A percentile compares a stretch with the other conserved stretches of the same genome.
Conservation (phyloP, 2,329 filamentous ascomycete genomes). For the Pseudonectria foliicola region DNA sequence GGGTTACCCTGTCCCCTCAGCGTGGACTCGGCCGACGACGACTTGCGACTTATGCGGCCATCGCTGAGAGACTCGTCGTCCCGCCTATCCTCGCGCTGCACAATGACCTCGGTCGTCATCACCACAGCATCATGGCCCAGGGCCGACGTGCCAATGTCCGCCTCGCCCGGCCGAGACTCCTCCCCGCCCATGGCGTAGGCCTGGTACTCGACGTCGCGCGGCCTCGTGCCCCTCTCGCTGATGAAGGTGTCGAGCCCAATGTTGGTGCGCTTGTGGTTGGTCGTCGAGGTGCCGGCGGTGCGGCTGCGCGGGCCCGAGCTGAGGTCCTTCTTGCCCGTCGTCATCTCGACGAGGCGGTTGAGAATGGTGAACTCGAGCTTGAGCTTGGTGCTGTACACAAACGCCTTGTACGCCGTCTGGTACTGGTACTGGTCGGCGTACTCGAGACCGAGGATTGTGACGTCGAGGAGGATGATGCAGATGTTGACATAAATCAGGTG, state of each 20-base stretch:
- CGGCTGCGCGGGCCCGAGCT: constrained; percentile 19
- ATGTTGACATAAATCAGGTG: constrained; percentile 40
- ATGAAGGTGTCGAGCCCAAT: constrained; percentile 17
- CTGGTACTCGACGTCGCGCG: constrained; percentile 12
- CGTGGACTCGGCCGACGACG: constrained; percentile 12
- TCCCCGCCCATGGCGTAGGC: constrained; percentile 20
- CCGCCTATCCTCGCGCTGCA: constrained; percentile 11
- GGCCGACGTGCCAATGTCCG: neutral
- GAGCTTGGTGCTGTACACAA: constrained; percentile 33
- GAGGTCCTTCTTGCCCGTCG: constrained; percentile 17
- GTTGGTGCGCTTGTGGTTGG: constrained; percentile 4
- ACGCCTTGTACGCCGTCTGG: constrained; percentile 30
- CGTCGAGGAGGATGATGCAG: constrained; percentile 38
- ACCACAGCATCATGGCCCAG: constrained; percentile 11
- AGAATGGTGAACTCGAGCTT: constrained; percentile 35
- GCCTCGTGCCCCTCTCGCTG: constrained; percentile 9
- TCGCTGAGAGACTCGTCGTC: constrained; percentile 14
- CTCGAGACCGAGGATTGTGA: constrained; percentile 33
- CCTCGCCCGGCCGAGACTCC: neutral
- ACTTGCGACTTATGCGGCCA: constrained; percentile 11
- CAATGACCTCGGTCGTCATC: constrained; percentile 20
- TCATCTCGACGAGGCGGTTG: constrained; percentile 30
- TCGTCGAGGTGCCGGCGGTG: constrained; percentile 3
- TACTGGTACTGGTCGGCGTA: constrained; percentile 29
- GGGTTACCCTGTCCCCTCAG: constrained; percentile 5